Evolutionary conservation across 768 basidiomycete species (phyloP).

Genomic region (Boletus tomentosulus): DNA sequence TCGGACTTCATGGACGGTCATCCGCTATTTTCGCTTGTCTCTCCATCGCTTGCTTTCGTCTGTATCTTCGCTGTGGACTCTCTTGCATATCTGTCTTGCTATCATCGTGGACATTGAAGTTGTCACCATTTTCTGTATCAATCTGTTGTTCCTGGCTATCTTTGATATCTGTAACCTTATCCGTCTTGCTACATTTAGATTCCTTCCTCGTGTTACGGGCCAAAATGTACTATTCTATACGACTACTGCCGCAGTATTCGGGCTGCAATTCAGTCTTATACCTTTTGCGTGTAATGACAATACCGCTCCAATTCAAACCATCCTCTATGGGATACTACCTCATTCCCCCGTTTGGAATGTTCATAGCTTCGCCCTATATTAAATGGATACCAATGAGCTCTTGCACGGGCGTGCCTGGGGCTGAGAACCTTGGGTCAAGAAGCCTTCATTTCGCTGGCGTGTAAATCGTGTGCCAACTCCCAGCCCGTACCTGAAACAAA

Average conservation of each 20-base stretch:
- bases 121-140: conserved; percentile 14
- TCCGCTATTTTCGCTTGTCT: background rate
- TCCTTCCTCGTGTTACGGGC: background rate
- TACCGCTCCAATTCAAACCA: too few relatives aligned
- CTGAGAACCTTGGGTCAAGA: too few relatives aligned
- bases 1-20: conserved; percentile 16
- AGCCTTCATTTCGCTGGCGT: too few relatives aligned
- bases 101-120: conserved; percentile 7
- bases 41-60: conserved; percentile 1
- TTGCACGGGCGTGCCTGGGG: too few relatives aligned
- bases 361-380: too few relatives aligned
- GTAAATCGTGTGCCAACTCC: too few relatives aligned
- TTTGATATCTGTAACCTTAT: background rate
- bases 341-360: too few relatives aligned
- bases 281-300: too few relatives aligned
- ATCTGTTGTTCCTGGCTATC: conserved; percentile 2
- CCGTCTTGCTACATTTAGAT: background rate
- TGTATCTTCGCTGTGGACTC: conserved; percentile 13
- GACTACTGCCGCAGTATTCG: background rate
- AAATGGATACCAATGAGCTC: too few relatives aligned
- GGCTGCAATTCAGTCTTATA: background rate
- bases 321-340: too few relatives aligned
- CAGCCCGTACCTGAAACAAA: too few relatives aligned
- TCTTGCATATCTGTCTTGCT: conserved; percentile 4
- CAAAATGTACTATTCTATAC: background rate